Conservation (phyloP, 495 filamentous ascomycete species). For the Penicillium taxi region DNA sequence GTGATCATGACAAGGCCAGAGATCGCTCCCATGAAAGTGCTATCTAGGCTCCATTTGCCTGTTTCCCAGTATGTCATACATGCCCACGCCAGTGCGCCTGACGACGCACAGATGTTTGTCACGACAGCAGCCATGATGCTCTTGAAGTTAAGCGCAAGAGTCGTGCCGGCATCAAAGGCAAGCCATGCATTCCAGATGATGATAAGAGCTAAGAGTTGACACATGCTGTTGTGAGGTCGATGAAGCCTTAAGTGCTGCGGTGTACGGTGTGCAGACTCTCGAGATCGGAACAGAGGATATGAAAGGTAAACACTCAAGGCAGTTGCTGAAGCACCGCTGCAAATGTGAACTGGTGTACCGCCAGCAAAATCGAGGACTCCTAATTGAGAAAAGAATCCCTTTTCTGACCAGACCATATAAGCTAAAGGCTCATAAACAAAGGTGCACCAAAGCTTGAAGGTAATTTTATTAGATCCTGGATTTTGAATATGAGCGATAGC, state of each 20-base stretch:
- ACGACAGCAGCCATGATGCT: conserved; percentile 41
- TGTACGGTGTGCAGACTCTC: conserved; percentile 27
- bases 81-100: conserved; percentile 41
- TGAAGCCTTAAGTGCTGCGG: conserved; percentile 38
- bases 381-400: conserved; percentile 27
- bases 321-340: conserved; percentile 37
- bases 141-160: conserved; percentile 37
- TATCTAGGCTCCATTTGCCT: conserved; percentile 41
- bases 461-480: background rate
- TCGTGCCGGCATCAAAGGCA: conserved; percentile 49
- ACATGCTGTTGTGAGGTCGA: conserved; percentile 40
- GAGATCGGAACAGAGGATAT: conserved; percentile 34
- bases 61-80: conserved; percentile 37
- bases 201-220: conserved; percentile 43
- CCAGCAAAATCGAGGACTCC: conserved; percentile 41
- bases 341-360: conserved; percentile 42
- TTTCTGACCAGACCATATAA: conserved; percentile 39
- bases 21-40: conserved; percentile 44
- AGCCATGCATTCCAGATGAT: conserved; percentile 50
- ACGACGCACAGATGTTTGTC: conserved; percentile 42
- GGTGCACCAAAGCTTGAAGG: conserved; percentile 33
- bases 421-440: conserved; percentile 40
- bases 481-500: background rate
- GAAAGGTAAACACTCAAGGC: conserved; percentile 37
- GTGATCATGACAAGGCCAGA: conserved; percentile 44